These are phyloP conservation scores for Pseudoturritis turrita DNA, from an alignment of 345 rosid species.

Conservation along the genomic window DNA sequence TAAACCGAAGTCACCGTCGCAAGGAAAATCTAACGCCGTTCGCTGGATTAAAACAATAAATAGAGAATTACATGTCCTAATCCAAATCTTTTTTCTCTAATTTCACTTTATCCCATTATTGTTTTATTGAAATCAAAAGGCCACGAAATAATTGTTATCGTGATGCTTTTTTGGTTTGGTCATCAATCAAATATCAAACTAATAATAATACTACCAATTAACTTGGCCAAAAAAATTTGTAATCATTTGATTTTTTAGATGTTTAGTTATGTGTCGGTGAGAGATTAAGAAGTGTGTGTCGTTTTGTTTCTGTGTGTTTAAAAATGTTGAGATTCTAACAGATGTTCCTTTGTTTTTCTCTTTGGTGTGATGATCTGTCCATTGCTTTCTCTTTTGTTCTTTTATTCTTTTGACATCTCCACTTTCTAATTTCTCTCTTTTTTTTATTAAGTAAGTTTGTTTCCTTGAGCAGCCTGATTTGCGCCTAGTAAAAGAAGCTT, in stretches of 20 bases:
- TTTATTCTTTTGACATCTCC: slow-evolving; percentile 2
- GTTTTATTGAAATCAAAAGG: not conserved
- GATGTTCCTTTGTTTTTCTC: not conserved
- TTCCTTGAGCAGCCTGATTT: not conserved
- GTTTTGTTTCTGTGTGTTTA: not conserved
- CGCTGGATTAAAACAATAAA: not conserved
- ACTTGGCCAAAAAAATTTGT: not conserved
- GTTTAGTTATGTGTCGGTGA: slow-evolving; percentile 18
- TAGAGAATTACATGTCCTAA: not conserved
- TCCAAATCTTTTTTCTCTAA: not conserved
- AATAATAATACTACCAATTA: not conserved
- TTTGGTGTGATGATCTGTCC: slow-evolving; percentile 14
- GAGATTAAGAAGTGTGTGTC: slow-evolving; percentile 12
- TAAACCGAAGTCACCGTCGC: not conserved
- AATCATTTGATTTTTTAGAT: not conserved
- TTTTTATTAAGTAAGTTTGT: not conserved
- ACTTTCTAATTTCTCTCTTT: too few species aligned
- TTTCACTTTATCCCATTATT: not conserved
- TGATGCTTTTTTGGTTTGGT: not conserved
- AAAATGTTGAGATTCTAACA: slow-evolving; percentile 21
- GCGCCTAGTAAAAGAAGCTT: not conserved
- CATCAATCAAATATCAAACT: slow-evolving; percentile 2
- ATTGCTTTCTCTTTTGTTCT: slow-evolving; percentile 19
- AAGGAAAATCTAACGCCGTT: not conserved
- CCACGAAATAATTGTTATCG: not conserved